These are phyloP conservation scores for Psilocybe mexicana DNA, from an alignment of 1,284 basidiomycete genomes.

Conservation along the genomic window DNA sequence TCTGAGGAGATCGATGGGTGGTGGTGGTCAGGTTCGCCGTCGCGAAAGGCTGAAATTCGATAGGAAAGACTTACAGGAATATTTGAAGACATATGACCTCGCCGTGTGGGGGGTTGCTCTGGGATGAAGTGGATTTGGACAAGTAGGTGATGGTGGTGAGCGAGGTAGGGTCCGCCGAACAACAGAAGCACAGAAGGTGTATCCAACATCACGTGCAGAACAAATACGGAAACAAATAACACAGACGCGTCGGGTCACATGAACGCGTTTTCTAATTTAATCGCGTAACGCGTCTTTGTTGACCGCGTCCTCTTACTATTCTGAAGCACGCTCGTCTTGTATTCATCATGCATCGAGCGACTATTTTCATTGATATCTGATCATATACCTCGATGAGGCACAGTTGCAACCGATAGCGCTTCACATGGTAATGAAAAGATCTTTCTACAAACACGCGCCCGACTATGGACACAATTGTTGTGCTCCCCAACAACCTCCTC, in stretches of 20 bases:
- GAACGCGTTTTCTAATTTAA: conserved; percentile 16
- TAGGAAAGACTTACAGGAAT: conserved; percentile 33
- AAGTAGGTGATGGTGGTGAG: conserved; percentile 16
- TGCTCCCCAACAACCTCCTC: neutral
- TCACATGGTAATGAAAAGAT: neutral
- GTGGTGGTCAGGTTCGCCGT: conserved; percentile 21
- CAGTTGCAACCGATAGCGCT: too few relatives aligned
- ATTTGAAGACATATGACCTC: conserved; percentile 37
- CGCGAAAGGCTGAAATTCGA: conserved; percentile 9
- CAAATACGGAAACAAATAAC: conserved; percentile 33
- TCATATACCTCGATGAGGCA: too few relatives aligned
- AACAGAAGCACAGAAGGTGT: conserved; percentile 23
- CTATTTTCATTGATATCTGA: too few relatives aligned
- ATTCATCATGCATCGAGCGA: too few relatives aligned
- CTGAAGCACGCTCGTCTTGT: too few relatives aligned
- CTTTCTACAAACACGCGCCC: neutral
- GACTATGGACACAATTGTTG: conserved; percentile 8
- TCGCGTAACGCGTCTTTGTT: conserved; percentile 18
- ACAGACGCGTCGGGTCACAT: conserved; percentile 36
- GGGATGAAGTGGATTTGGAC: neutral
- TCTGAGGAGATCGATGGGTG: conserved; percentile 37
- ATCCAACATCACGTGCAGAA: conserved; percentile 37
- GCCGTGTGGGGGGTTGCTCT: conserved; percentile 21
- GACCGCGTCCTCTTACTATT: neutral
- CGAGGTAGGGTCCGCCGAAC: conserved; percentile 21